Evolutionary conservation across 1,284 basidiomycete genomes (phyloP).

Genomic region (Xanthoconium separans): DNA sequence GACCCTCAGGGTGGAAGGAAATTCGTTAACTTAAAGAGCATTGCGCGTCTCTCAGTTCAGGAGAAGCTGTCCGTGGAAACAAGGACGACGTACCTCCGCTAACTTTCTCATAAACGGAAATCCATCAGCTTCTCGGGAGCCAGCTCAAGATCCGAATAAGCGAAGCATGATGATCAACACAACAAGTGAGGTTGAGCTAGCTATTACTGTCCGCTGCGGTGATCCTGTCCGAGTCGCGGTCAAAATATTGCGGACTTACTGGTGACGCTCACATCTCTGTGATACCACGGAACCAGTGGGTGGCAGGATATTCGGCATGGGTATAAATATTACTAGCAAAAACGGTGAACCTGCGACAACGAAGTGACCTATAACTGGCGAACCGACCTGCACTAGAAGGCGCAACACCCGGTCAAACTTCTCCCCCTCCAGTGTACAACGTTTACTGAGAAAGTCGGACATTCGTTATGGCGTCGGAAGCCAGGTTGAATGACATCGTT

Average conservation of each 20-base stretch:
- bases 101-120: not conserved
- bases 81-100: not conserved
- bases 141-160: not conserved
- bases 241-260: not conserved
- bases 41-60: not conserved
- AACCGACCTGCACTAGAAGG: not conserved
- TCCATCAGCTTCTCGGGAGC: too few relatives aligned
- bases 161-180: not conserved
- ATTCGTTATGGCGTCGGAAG: not conserved
- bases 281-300: not conserved
- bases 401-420: not conserved
- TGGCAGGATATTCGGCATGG: not conserved
- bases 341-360: too few relatives aligned
- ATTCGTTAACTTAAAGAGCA: not conserved
- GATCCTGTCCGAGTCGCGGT: not conserved
- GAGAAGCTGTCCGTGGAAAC: not conserved
- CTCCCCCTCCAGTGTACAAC: too few relatives aligned
- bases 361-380: too few relatives aligned
- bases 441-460: not conserved
- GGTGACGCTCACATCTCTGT: not conserved
- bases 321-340: too few relatives aligned
- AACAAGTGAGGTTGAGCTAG: not conserved
- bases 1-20: not conserved
- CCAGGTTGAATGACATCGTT: not conserved
- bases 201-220: not conserved